A percentile compares a stretch with the other conserved stretches of the same genome.
phyloP scores from a whole-genome alignment of 352 stramenopile genomes.

The Globisporangium alternatum region DNA sequence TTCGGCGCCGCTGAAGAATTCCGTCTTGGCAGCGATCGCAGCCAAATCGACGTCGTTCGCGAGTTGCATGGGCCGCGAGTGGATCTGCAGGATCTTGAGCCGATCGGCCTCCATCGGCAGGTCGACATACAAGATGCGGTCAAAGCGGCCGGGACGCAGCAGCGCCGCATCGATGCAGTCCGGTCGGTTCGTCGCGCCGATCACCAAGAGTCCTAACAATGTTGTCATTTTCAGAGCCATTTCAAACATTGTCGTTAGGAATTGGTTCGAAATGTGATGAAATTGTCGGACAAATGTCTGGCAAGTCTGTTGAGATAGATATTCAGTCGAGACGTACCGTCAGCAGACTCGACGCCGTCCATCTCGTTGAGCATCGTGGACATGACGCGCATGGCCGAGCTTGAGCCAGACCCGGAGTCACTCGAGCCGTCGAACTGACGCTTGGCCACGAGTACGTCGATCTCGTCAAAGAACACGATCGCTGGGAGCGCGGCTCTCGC shows the following conservation, averaged over 20 bases:
- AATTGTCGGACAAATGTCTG: not conserved
- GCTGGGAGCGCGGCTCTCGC: conserved; percentile 76
- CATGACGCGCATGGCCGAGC: conserved; percentile 89
- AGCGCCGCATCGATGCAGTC: conserved; percentile 98
- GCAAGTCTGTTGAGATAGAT: not conserved
- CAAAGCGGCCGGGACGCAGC: conserved; percentile 94
- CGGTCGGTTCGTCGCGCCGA: conserved; percentile 96
- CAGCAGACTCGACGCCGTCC: conserved; percentile 93
- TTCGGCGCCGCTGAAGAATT: conserved; percentile 83
- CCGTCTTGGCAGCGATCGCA: conserved; percentile 44
- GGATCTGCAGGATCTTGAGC: conserved; percentile 72
- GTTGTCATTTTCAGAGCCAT: not conserved
- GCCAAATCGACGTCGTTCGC: conserved; percentile 61
- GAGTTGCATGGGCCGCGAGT: conserved; percentile 63
- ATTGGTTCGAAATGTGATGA: not conserved
- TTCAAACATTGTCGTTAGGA: not conserved
- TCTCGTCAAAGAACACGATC: conserved; percentile 93
- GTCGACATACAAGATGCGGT: conserved; percentile 95
- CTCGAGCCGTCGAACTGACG: conserved; percentile 55
- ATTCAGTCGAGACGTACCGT: conserved; percentile 41
- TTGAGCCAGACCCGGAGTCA: conserved; percentile 37
- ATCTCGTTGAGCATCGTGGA: conserved; percentile 98
- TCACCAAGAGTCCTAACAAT: conserved; percentile 89
- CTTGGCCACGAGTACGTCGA: conserved; percentile 86
- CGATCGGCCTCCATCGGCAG: conserved; percentile 70